phyloP scores from a whole-genome alignment of 1,284 basidiomycete species.

The Cryptococcus sp. region DNA sequence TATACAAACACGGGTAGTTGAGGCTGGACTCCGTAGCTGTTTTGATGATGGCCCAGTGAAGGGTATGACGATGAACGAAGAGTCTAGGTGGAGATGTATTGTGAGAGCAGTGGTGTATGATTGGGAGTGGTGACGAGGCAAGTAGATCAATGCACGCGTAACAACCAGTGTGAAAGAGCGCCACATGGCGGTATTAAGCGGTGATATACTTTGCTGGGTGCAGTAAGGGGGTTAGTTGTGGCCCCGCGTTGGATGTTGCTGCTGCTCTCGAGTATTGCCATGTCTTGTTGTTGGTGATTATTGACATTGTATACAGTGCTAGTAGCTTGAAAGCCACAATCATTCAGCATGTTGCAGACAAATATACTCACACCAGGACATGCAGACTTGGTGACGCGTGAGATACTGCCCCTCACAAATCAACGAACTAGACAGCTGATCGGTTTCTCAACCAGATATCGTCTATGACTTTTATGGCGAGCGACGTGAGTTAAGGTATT shows the following conservation, averaged over 20 bases:
- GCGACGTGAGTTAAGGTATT: constrained; percentile 53
- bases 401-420: constrained; percentile 12
- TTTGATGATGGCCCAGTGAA: not conserved
- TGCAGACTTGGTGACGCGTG: constrained; percentile 53
- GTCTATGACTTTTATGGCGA: constrained; percentile 88
- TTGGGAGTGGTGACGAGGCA: constrained; percentile 14
- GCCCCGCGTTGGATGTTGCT: constrained; percentile 5
- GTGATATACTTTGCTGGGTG: not conserved
- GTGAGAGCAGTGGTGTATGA: not conserved
- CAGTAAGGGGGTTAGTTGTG: not conserved
- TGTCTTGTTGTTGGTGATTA: not conserved
- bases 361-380: constrained; percentile 50
- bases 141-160: constrained; percentile 1
- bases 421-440: constrained; percentile 12
- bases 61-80: not conserved
- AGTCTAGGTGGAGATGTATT: not conserved
- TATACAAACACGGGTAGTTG: not conserved
- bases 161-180: not conserved
- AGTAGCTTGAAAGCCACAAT: not conserved
- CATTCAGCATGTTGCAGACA: constrained; percentile 48
- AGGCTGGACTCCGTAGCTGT: not conserved
- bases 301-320: not conserved
- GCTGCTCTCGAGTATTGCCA: not conserved
- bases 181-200: constrained; percentile 12
- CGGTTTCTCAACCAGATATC: constrained; percentile 61